Evolutionary conservation across 2,329 filamentous ascomycete genomes (phyloP).

Genomic region (Niveomyces coronatus): DNA sequence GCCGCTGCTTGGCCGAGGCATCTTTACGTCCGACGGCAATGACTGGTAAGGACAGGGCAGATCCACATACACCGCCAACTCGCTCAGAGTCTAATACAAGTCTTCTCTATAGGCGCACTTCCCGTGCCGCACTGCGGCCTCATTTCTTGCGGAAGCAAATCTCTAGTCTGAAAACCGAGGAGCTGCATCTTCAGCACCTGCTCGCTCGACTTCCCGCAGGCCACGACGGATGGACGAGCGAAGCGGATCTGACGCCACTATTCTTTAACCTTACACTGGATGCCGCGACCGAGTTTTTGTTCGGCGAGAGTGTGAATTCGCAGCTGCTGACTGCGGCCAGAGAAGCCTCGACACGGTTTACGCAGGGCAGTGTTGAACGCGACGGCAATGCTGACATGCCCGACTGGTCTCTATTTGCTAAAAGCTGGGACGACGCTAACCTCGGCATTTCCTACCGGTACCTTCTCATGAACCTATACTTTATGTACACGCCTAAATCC

Average conservation of each 20-base stretch:
- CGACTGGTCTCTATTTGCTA: slow-evolving; percentile 4
- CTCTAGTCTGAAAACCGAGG: slow-evolving; percentile 13
- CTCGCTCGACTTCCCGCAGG: neutral
- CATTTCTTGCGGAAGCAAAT: slow-evolving; percentile 17
- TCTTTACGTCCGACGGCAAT: slow-evolving; percentile 10
- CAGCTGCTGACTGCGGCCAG: slow-evolving; percentile 18
- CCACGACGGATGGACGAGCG: slow-evolving; percentile 1
- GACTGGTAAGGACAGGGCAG: slow-evolving; percentile 1
- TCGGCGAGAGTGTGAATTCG: slow-evolving; percentile 39
- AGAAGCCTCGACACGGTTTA: neutral
- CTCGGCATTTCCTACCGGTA: neutral
- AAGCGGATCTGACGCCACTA: slow-evolving; percentile 31
- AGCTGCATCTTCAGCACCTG: slow-evolving; percentile 14
- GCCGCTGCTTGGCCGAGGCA: slow-evolving; percentile 11
- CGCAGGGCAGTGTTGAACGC: neutral
- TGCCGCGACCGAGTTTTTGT: slow-evolving; percentile 42
- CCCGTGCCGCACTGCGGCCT: slow-evolving; percentile 21
- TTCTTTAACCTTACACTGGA: slow-evolving; percentile 37
- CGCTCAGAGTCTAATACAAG: too few relatives aligned
- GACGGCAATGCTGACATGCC: neutral
- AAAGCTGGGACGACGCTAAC: slow-evolving; percentile 5
- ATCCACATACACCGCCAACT: too few relatives aligned
- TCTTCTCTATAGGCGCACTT: slow-evolving; percentile 18
- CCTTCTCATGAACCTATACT: slow-evolving; percentile 4
- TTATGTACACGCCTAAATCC: neutral